Percentiles rank a stretch among this genome's conserved stretches.
Conservation (phyloP, 2,329 filamentous ascomycete species). For the Pseudogymnoascus destructans region DNA sequence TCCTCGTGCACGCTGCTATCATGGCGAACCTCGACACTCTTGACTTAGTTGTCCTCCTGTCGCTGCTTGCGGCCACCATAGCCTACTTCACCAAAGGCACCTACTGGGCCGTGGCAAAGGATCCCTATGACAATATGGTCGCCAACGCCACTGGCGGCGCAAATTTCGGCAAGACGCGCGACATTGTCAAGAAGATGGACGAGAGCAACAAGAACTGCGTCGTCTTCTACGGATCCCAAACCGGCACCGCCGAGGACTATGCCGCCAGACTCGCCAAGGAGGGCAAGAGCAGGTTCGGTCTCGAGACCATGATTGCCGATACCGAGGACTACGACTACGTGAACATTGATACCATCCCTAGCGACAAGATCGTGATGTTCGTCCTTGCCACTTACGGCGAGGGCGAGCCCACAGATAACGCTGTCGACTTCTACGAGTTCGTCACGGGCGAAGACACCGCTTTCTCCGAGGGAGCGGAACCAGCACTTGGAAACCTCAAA, state of each 20-base stretch:
- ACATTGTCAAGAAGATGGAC: constrained; percentile 92
- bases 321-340: constrained; percentile 97
- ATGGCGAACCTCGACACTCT: constrained; percentile 97
- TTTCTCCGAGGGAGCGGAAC: constrained; percentile 64
- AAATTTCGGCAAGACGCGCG: constrained; percentile 74
- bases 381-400: constrained; percentile 95
- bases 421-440: constrained; percentile 98
- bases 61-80: constrained; percentile 71
- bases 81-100: constrained; percentile 98
- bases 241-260: constrained; percentile 95
- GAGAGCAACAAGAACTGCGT: constrained; percentile 94
- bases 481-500: constrained; percentile 69
- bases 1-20: constrained; percentile 20
- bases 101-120: constrained; percentile 78
- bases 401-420: constrained; percentile 96
- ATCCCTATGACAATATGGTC: constrained; percentile 71
- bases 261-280: constrained; percentile 93
- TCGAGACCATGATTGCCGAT: constrained; percentile 97
- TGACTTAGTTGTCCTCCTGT: constrained; percentile 81
- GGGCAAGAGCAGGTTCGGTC: constrained; percentile 85
- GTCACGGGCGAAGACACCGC: constrained; percentile 66
- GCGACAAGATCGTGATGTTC: constrained; percentile 88
- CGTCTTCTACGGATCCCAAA: constrained; percentile 97
- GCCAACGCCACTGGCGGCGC: constrained; percentile 53
- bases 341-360: constrained; percentile 75